Percentiles rank a stretch among this genome's conserved stretches.
These are phyloP conservation scores for Cordyceps fumosorosea DNA, from an alignment of 2,329 filamentous ascomycete genomes.

Conservation along the genomic window DNA sequence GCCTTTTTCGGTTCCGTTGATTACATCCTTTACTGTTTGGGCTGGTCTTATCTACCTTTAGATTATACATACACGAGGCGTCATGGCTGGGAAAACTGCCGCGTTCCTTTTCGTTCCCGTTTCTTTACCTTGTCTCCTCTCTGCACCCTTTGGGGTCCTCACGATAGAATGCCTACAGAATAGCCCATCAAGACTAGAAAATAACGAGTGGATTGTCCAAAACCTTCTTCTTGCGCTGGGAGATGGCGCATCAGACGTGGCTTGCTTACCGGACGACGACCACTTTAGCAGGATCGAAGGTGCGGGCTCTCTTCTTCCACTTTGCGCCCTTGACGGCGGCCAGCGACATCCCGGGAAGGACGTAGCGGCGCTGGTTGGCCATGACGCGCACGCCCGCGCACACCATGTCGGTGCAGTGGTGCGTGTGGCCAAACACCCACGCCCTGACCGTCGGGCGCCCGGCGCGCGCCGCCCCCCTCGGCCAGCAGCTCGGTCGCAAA, in stretches of 20 bases:
- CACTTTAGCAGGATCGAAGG: neutral
- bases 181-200: neutral
- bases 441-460: neutral
- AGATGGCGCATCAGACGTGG: too few relatives aligned
- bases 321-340: neutral
- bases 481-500: neutral
- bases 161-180: neutral
- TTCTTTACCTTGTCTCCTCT: neutral
- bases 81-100: constrained; percentile 2
- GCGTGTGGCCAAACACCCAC: neutral
- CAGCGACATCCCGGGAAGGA: neutral
- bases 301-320: neutral
- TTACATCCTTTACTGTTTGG: neutral
- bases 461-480: neutral
- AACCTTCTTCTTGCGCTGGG: neutral
- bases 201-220: neutral
- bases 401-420: neutral
- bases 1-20: neutral
- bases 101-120: neutral
- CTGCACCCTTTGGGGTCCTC: too few relatives aligned
- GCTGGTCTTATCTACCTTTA: neutral
- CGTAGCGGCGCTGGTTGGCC: neutral
- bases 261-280: neutral
- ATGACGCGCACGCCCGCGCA: neutral
- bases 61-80: constrained; percentile 6